Evolutionary conservation across 2,329 filamentous ascomycete genomes (phyloP), one percentile per base, ranked within the genome.

Genomic region (Calonectria pteridis): DNA sequence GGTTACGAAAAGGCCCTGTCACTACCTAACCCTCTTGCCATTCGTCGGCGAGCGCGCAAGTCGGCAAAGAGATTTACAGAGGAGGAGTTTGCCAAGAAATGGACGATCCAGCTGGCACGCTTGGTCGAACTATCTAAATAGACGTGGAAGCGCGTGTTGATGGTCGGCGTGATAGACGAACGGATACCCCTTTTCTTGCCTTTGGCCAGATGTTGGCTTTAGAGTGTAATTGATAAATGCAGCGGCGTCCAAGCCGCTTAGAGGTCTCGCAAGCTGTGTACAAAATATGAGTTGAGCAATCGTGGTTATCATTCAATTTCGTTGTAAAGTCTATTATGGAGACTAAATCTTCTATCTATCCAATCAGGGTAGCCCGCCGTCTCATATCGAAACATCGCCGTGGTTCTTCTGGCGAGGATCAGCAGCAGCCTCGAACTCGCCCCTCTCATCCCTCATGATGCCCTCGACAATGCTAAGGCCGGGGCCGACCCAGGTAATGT

Each of bases 1-100:
- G 94, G 91, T 0, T 99, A 95, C 81, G 92, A 93, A 75, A 91
- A 94, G 81, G 96, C 95, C 0, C 86, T 98, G 9, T 89, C 90
- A 0, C 86, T 97, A 5, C 87, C 92, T 18, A 91, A 98, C 74
- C 94, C 93, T 26, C 84, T 96, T 20, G 92, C 91, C 0, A 94
- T 98, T 88, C 90, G 97, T 28, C 84, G 89, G 37, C 88, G 96
- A 71, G 96, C 97, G 0, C 89, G 95, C 46, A 87, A 90, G 78
- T 98, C 95, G 7, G 94, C 96, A 1, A 90, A 91, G 84, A 88
- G 97, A 59, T 99, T 99, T 82, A 96, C 94, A 0, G 96, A 98
- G 81, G 92, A 94, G 79, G 94, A 93, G 73, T 99, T 99, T 86
- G 92, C 90, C 1, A 89, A 89, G 78, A 93, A 92, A 77, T 99